Base-by-base conservation (phyloP, 1,284 basidiomycete genomes). In the Chalciporus sp. region DNA sequence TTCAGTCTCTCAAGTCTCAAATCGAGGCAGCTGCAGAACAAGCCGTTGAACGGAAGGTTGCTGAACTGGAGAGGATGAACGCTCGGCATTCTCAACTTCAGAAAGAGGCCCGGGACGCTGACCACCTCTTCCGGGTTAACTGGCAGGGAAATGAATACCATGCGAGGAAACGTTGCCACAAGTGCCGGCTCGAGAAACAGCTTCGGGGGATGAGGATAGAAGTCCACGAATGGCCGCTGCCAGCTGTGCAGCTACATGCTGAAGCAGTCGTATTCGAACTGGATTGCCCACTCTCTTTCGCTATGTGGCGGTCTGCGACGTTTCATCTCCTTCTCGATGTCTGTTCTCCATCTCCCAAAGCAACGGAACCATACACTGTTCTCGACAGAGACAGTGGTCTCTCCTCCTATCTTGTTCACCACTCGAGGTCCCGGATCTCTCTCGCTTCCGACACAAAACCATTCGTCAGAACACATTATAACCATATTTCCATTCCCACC, bases 161-260 rank as follows among this genome's bases (percentile, higher is more conserved):
- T n/a, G 4, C 20, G 2, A 46, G 52, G 33, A 17, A 31, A 1
- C 7, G 19, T 0, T 75, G 76, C 53, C 9, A 0, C 1, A 77
- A 69, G 48, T 82, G 81, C 51, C 2, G 2, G 1, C 56, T 72
- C 3, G 51, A 71, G 37, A 35, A 42, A 2, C 16, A 63, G 42
- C 62, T 66, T 0, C 28, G 23, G 0, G 35, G 8, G 0, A 58
- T 81, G 61, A 11, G 40, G 0, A 80, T 83, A 37, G 3, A 39
- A 0, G 59, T 78, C 4, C 65, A 78, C 42, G 81, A 84, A 47
- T 82, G 79, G 81, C 81, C 80, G 0, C 60, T 83, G 33, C 78
- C 81, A 0, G 35, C 52, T 0, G 45, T 65, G 8, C 3, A 28
- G 2, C 37, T 65, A 1, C 27, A 50, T 1, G 71, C 71, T 0